Percentiles rank a stretch among this genome's conserved stretches.
phyloP scores from a whole-genome alignment of 2,329 filamentous ascomycete genomes.

The Exophiala sp. region DNA sequence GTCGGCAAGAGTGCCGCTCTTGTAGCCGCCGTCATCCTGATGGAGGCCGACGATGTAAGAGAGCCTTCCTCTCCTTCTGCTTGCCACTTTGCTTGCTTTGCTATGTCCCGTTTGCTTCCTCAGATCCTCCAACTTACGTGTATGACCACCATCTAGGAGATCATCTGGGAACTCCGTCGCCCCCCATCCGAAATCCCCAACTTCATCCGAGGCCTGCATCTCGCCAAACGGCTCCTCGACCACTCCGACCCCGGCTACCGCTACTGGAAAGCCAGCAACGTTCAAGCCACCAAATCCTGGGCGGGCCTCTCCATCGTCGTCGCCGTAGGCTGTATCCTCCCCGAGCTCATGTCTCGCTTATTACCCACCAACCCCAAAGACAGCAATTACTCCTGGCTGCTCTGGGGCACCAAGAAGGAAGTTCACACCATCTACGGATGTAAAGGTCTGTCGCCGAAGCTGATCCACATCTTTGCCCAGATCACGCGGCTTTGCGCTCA shows the following conservation, averaged over 20 bases:
- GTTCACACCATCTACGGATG: slow-evolving; percentile 15
- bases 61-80: no score
- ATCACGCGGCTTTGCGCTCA: slow-evolving; percentile 11
- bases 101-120: no score
- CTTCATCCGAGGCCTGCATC: neutral
- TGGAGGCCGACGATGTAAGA: slow-evolving; percentile 1
- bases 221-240: slow-evolving; percentile 4
- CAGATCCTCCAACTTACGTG: no score
- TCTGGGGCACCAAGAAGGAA: slow-evolving; percentile 14
- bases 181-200: neutral
- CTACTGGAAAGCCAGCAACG: slow-evolving; percentile 5
- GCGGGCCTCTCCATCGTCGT: neutral
- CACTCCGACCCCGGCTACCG: slow-evolving; percentile 6
- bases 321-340: neutral
- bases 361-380: neutral
- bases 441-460: slow-evolving; percentile 16
- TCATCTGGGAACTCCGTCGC: neutral
- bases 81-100: no score
- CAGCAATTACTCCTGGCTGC: slow-evolving; percentile 3
- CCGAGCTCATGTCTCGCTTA: neutral
- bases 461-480: slow-evolving; percentile 23
- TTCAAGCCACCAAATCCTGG: slow-evolving; percentile 3
- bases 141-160: no score
- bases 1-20: neutral
- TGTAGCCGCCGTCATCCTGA: slow-evolving; percentile 1